phyloP scores from a whole-genome alignment of 345 rosid genomes.

The Acer campestre region DNA sequence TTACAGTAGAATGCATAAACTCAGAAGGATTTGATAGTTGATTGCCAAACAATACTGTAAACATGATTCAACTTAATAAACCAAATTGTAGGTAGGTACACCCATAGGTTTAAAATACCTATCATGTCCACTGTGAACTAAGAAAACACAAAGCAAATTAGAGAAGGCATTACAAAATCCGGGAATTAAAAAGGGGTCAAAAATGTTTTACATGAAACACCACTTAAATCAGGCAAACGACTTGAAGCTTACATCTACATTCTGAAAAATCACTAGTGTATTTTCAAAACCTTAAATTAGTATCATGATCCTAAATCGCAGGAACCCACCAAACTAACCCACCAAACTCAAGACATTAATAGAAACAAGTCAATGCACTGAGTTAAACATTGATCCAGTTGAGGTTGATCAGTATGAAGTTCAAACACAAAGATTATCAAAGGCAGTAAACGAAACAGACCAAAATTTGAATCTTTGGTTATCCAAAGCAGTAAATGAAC shows the following conservation, averaged over 20 bases:
- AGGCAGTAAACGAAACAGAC: not conserved
- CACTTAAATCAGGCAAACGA: not conserved
- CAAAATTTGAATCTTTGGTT: not conserved
- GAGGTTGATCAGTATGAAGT: not conserved
- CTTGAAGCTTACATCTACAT: too few relatives aligned
- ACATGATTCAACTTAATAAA: not conserved
- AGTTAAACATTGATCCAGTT: not conserved
- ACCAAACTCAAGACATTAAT: not conserved
- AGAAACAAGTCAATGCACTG: not conserved
- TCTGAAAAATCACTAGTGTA: not conserved
- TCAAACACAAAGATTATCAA: not conserved
- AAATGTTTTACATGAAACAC: not conserved
- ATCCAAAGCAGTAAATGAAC: not conserved
- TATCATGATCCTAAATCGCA: too few relatives aligned
- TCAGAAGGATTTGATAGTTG: slow-evolving; percentile 1
- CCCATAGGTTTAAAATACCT: not conserved
- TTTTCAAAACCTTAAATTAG: not conserved
- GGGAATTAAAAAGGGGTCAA: not conserved
- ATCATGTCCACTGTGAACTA: not conserved
- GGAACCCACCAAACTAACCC: too few relatives aligned
- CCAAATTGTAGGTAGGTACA: not conserved
- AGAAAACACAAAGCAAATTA: not conserved
- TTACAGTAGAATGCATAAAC: not conserved
- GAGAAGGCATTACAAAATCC: not conserved
- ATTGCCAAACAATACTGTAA: not conserved